Conservation (phyloP, 306 rosid species). For the Spatholobus suberectus region DNA sequence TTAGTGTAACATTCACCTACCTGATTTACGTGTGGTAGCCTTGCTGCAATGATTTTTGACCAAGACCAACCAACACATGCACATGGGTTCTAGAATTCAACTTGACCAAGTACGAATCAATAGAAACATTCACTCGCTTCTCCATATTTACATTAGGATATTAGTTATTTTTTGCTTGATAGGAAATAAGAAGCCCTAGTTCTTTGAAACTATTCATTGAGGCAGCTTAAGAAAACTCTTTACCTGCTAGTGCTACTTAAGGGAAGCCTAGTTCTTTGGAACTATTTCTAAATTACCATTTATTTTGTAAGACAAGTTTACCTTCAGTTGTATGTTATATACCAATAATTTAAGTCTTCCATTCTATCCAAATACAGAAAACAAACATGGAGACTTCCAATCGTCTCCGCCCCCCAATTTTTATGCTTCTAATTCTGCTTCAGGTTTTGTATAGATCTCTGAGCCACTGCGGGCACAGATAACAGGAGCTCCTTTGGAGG, state of each 20-base stretch:
- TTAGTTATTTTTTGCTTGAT: background rate
- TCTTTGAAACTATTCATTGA: background rate
- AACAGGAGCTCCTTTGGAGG: conserved; percentile 95
- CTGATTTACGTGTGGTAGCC: conserved; percentile 11
- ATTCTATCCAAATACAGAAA: background rate
- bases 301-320: background rate
- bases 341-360: conserved; percentile 40
- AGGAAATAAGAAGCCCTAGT: conserved; percentile 16
- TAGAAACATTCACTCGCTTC: background rate
- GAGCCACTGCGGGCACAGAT: conserved; percentile 87
- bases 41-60: conserved; percentile 1
- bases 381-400: background rate
- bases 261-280: background rate
- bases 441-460: conserved; percentile 75
- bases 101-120: background rate
- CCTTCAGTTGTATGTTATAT: background rate
- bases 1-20: background rate
- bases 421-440: conserved; percentile 58
- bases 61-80: conserved; percentile 21
- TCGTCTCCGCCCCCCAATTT: background rate
- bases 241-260: conserved; percentile 3
- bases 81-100: background rate
- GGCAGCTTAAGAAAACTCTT: background rate
- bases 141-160: conserved; percentile 3
- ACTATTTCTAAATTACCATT: conserved; percentile 13